Conservation (phyloP, 768 basidiomycete species). For the Chalciporus sphaerocephalus region DNA sequence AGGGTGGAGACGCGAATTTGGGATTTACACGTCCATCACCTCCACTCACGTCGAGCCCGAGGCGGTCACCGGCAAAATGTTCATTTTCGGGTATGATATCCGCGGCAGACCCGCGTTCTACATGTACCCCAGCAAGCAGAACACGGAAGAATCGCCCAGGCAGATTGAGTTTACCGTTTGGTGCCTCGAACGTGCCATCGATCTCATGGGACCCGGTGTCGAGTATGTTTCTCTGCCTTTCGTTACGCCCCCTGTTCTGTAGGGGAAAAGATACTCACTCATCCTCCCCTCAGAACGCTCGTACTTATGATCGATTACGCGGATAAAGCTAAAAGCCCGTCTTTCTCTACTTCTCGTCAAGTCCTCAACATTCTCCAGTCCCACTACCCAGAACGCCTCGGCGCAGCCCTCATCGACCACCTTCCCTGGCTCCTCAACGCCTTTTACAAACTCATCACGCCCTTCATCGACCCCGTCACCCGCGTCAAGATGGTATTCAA, state of each 20-base stretch:
- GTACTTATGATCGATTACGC: conserved; percentile 74
- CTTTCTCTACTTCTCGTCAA: conserved; percentile 34
- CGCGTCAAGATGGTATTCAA: conserved; percentile 74
- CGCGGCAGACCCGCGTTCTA: conserved; percentile 64
- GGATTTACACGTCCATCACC: conserved; percentile 59
- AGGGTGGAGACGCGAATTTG: conserved; percentile 77
- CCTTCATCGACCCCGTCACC: conserved; percentile 82
- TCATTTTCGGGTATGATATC: conserved; percentile 72
- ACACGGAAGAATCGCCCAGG: conserved; percentile 61
- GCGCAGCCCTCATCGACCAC: conserved; percentile 67
- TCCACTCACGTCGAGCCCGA: conserved; percentile 69
- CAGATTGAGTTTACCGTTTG: conserved; percentile 75
- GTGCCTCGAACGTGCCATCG: conserved; percentile 70
- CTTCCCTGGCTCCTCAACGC: conserved; percentile 73
- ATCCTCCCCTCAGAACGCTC: conserved; percentile 45
- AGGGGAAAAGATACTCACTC: neutral
- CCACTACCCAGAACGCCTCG: conserved; percentile 86
- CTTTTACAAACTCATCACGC: conserved; percentile 74
- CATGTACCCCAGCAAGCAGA: conserved; percentile 67
- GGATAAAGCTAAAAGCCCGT: conserved; percentile 60
- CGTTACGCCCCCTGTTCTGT: conserved; percentile 16
- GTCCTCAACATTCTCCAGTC: conserved; percentile 67
- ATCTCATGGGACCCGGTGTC: conserved; percentile 76
- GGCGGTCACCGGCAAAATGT: conserved; percentile 77
- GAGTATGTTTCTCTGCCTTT: conserved; percentile 47